A percentile compares a stretch with the other conserved stretches of the same genome.
Evolutionary conservation across 495 filamentous ascomycete species (phyloP).

Genomic region (Immersiella caudata): DNA sequence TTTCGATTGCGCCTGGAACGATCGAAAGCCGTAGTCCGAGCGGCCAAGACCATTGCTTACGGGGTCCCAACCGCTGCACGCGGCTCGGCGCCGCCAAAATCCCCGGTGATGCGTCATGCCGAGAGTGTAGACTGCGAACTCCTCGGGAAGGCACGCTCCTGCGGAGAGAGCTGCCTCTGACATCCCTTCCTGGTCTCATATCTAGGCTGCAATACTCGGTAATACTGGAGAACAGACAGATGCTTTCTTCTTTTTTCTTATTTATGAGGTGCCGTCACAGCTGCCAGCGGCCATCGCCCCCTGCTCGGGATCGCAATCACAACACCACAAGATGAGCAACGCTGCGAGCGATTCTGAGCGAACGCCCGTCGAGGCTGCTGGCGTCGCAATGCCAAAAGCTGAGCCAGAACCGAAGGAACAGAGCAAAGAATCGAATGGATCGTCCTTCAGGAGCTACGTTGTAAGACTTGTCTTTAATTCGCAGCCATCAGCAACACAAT

Average conservation of each 20-base stretch:
- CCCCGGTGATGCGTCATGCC: no score
- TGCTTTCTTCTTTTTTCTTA: no score
- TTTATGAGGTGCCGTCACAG: no score
- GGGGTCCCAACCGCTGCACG: not conserved
- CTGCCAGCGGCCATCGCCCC: no score
- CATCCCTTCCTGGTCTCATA: no score
- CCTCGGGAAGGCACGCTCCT: no score
- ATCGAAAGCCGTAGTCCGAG: not conserved
- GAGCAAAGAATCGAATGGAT: conserved; percentile 3
- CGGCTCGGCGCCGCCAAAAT: no score
- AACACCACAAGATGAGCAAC: not conserved
- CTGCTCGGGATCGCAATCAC: not conserved
- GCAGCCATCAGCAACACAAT: not conserved
- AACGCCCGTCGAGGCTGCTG: not conserved
- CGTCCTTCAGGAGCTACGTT: conserved; percentile 19
- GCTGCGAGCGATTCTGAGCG: not conserved
- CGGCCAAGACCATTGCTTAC: not conserved
- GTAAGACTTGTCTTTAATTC: conserved; percentile 3
- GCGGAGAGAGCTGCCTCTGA: no score
- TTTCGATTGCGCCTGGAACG: no score
- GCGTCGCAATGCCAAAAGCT: not conserved
- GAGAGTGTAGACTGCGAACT: no score
- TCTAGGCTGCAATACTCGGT: no score
- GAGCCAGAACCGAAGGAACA: not conserved
- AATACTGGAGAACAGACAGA: no score